A percentile compares a stretch with the other conserved stretches of the same genome.
Evolutionary conservation across 2,329 filamentous ascomycete species (phyloP).

Genomic region (Ceratocystis cubensis): DNA sequence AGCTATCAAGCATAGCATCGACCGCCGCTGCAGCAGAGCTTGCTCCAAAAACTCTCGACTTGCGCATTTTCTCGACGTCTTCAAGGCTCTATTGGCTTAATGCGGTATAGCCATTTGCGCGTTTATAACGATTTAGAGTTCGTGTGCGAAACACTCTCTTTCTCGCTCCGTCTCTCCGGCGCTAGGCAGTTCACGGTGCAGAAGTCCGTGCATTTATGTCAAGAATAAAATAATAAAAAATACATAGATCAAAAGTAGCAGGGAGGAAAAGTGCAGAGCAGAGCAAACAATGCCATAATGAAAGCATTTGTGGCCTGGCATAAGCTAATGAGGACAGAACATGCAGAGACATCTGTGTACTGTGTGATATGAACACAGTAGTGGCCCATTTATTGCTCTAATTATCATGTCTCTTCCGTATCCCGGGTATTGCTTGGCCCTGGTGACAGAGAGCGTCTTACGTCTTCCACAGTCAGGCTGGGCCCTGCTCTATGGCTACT

Average conservation of each 20-base stretch:
- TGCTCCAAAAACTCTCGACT: no score
- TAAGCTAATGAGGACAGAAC: neutral
- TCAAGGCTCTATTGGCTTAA: neutral
- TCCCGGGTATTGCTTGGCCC: neutral
- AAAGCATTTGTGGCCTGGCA: neutral
- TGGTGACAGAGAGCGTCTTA: neutral
- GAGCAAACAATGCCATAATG: neutral
- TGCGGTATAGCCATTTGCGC: neutral
- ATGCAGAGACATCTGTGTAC: neutral
- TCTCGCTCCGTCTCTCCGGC: neutral
- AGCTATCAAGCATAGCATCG: no score
- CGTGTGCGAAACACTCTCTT: neutral
- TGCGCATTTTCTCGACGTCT: no score
- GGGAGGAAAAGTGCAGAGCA: neutral
- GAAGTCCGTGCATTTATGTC: slow-evolving; percentile 6
- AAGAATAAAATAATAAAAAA: neutral
- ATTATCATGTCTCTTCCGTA: neutral
- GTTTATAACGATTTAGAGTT: neutral
- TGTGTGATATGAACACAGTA: no score
- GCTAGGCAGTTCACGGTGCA: neutral
- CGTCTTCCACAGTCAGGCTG: neutral
- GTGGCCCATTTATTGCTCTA: neutral
- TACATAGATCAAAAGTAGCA: neutral
- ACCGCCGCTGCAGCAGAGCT: no score
- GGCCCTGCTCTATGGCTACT: neutral